Conservation (phyloP, 371 early-diverging fungal genomes). For the Haplosporangium sp. region DNA sequence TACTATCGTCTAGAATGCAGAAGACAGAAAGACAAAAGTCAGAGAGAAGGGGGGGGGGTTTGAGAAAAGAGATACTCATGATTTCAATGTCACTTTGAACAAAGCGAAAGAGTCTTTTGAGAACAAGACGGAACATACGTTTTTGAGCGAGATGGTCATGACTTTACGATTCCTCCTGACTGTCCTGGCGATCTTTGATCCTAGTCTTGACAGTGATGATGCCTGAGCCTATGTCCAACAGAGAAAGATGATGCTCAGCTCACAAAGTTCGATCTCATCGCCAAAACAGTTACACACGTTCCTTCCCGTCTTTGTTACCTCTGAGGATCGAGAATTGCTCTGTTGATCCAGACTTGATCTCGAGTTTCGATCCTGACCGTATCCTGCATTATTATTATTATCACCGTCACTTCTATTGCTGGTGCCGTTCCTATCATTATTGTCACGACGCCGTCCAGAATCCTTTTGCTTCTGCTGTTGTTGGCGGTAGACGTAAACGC, state of each 20-base stretch:
- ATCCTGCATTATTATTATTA: too few species aligned
- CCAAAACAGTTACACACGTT: conserved; percentile 10
- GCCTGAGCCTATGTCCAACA: conserved; percentile 23
- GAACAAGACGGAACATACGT: conserved; percentile 19
- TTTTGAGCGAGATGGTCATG: conserved; percentile 55
- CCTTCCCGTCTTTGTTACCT: conserved; percentile 23
- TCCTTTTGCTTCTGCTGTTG: conserved; percentile 27
- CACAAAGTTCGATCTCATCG: too few species aligned
- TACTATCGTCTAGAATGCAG: conserved; percentile 57
- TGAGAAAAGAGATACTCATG: neutral
- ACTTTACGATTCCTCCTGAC: conserved; percentile 52
- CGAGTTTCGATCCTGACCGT: conserved; percentile 16
- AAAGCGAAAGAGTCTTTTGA: too few species aligned
- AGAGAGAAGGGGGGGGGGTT: neutral
- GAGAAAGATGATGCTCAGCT: too few species aligned
- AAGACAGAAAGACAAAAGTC: neutral
- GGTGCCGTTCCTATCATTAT: conserved; percentile 6
- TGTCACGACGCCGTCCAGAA: conserved; percentile 10
- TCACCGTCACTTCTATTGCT: too few species aligned
- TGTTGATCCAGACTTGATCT: conserved; percentile 25
- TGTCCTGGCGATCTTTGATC: conserved; percentile 51
- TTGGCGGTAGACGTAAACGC: conserved; percentile 56
- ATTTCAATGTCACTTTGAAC: too few species aligned
- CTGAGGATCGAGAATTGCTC: conserved; percentile 28
- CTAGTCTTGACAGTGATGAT: conserved; percentile 52